Evolutionary conservation across 306 rosid species (phyloP).

Genomic region (Vigna hirtella): DNA sequence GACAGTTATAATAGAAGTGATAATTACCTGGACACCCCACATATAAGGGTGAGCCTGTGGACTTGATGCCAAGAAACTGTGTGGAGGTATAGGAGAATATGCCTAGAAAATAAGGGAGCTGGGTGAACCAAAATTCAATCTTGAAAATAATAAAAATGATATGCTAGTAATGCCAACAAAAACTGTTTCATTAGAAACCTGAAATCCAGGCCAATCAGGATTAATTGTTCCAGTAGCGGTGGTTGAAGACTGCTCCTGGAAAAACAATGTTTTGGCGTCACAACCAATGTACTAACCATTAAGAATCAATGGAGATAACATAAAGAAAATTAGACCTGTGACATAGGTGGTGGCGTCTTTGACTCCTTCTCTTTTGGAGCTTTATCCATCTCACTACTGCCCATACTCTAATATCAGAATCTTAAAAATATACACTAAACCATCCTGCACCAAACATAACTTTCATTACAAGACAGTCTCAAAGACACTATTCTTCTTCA

Average conservation of each 20-base stretch:
- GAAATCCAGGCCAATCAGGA: constrained; percentile 95
- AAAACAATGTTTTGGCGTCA: constrained; percentile 31
- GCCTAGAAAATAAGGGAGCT: constrained; percentile 61
- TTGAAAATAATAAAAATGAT: constrained; percentile 41
- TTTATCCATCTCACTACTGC: constrained; percentile 87
- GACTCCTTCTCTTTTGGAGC: constrained; percentile 76
- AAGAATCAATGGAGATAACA: constrained; percentile 28
- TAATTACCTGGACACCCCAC: constrained; percentile 98
- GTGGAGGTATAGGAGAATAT: constrained; percentile 94
- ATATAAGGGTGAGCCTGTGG: constrained; percentile 97
- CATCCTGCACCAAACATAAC: constrained; percentile 62
- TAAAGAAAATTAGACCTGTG: constrained; percentile 66
- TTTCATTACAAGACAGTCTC: constrained; percentile 45
- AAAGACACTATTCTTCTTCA: constrained; percentile 16
- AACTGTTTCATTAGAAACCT: constrained; percentile 58
- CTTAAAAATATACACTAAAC: constrained; percentile 49
- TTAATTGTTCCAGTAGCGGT: constrained; percentile 69
- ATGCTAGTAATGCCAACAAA: constrained; percentile 23
- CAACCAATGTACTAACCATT: constrained; percentile 6
- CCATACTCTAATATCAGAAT: constrained; percentile 61
- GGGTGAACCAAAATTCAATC: constrained; percentile 45
- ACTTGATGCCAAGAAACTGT: constrained; percentile 88
- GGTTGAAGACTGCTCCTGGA: constrained; percentile 85
- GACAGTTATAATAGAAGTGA: constrained; percentile 35
- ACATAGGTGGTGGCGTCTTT: constrained; percentile 68